Percentiles rank a stretch among this genome's conserved stretches.
phyloP scores from a whole-genome alignment of 2,329 filamentous ascomycete species.

The Fusarium tjaetaba region DNA sequence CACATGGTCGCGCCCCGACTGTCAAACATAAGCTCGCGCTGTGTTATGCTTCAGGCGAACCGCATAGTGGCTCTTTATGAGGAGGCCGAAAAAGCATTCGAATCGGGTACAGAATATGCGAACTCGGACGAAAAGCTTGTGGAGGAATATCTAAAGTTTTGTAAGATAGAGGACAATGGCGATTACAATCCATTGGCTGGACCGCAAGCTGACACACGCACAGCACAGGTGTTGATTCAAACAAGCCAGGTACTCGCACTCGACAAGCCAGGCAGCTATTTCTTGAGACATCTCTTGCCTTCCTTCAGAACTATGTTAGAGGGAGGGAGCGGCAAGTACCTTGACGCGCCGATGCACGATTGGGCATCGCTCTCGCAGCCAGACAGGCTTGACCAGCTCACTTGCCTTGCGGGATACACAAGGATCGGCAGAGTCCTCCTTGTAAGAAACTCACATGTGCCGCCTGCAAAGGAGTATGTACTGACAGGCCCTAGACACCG shows the following conservation, averaged over 20 bases:
- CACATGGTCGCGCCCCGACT: neutral
- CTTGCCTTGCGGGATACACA: neutral
- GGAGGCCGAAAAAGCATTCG: neutral
- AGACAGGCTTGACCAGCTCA: constrained; percentile 12
- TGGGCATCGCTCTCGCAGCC: constrained; percentile 4
- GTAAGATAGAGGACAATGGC: neutral
- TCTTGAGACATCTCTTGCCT: neutral
- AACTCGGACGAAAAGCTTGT: neutral
- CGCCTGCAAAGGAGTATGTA: neutral
- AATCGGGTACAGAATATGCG: neutral
- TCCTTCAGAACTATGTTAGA: neutral
- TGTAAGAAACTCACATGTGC: neutral
- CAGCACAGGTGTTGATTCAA: neutral
- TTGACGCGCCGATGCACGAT: neutral
- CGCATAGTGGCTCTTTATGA: neutral
- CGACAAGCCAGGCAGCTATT: neutral
- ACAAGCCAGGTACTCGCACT: neutral
- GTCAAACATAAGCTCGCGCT: neutral
- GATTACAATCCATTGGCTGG: neutral
- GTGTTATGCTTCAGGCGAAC: neutral
- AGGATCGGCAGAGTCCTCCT: neutral
- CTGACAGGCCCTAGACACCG: neutral
- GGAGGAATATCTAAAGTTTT: neutral
- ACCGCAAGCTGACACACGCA: neutral
- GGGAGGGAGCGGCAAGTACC: neutral